Evolutionary conservation across 176 grass and related monocot genomes (phyloP).

Genomic region (Alloteropsis semialata): DNA sequence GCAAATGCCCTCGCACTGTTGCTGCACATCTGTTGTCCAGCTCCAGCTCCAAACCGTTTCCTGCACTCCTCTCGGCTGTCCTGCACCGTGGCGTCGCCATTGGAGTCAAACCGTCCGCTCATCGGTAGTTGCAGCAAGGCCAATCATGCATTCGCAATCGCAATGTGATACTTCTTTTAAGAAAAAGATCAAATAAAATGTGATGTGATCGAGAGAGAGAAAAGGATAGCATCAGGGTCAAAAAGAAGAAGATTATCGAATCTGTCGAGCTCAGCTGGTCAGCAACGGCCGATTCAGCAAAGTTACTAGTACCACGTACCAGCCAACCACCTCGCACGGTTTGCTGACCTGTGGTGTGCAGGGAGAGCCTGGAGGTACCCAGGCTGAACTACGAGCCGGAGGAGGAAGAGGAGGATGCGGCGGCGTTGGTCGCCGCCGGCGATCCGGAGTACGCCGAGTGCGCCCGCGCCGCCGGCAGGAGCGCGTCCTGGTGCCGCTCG

Average conservation of each 20-base stretch:
- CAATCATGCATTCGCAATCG: not conserved
- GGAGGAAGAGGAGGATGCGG: not conserved
- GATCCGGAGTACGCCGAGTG: conserved; percentile 48
- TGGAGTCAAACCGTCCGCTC: conserved; percentile 6
- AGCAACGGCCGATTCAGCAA: not conserved
- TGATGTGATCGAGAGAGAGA: not conserved
- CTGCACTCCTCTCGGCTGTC: not conserved
- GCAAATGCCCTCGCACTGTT: not conserved
- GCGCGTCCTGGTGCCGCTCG: conserved; percentile 46
- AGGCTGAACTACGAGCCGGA: conserved; percentile 45
- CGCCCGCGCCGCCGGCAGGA: conserved; percentile 30
- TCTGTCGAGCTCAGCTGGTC: not conserved
- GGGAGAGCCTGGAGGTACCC: conserved; percentile 63
- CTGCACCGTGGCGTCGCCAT: not conserved
- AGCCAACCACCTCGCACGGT: not conserved
- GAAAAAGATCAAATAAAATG: too few relatives aligned
- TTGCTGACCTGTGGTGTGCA: conserved; percentile 25
- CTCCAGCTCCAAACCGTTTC: not conserved
- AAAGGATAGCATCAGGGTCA: not conserved
- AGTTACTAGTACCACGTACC: not conserved
- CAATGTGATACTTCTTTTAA: too few relatives aligned
- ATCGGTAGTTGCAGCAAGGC: not conserved
- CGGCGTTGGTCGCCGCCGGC: not conserved
- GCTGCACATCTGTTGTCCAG: not conserved
- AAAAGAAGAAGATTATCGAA: not conserved